Evolutionary conservation across 75 land plant species (phyloP).

Genomic region (Pinus taeda): DNA sequence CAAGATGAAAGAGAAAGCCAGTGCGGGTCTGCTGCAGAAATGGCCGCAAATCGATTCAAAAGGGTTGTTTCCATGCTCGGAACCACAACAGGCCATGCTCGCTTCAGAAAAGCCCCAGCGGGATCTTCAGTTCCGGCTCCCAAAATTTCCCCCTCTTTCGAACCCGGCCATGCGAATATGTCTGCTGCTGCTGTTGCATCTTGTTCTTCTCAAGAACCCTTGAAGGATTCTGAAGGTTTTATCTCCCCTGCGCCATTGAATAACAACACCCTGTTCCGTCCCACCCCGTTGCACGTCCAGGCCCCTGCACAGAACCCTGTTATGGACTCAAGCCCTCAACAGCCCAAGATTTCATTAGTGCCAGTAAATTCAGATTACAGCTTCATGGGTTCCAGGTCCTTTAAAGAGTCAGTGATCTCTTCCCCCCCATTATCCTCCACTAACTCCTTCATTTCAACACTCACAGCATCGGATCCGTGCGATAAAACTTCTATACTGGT

Average conservation of each 20-base stretch:
- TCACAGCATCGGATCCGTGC: constrained; percentile 56
- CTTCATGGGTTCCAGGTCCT: constrained; percentile 18
- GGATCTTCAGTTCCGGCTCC: not conserved
- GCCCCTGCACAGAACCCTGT: not conserved
- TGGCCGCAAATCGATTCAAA: constrained; percentile 55
- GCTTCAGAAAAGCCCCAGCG: constrained; percentile 64
- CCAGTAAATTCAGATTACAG: constrained; percentile 8
- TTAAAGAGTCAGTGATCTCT: constrained; percentile 27
- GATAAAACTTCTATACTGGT: constrained; percentile 20
- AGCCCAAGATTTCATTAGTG: not conserved
- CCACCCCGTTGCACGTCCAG: constrained; percentile 5
- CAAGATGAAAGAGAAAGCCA: not conserved
- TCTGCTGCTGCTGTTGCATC: not conserved
- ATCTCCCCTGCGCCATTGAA: too few species aligned
- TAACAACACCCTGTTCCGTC: too few species aligned
- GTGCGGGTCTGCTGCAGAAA: constrained; percentile 21
- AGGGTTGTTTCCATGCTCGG: constrained; percentile 63
- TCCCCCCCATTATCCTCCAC: constrained; percentile 41
- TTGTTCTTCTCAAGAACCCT: not conserved
- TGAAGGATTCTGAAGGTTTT: too few species aligned
- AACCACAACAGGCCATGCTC: constrained; percentile 65
- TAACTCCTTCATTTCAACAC: constrained; percentile 60
- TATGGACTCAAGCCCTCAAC: constrained; percentile 17
- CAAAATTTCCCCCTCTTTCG: not conserved
- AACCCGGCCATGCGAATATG: not conserved